Evolutionary conservation across 2,329 filamentous ascomycete species (phyloP).

Genomic region (Botryosphaeria dothidea): DNA sequence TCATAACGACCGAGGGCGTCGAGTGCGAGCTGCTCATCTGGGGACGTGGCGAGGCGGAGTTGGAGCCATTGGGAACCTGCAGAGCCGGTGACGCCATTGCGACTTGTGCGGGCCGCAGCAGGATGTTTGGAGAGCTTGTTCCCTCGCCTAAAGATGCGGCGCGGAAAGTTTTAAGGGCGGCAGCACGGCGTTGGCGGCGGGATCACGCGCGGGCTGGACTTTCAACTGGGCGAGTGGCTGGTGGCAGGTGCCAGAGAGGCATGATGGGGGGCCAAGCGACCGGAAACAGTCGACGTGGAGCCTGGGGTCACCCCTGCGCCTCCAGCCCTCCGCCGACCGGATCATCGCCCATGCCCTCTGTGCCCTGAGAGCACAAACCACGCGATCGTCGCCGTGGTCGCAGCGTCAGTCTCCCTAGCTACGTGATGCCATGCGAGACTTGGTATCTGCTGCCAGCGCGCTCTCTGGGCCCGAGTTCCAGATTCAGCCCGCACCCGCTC

Average conservation of each 20-base stretch:
- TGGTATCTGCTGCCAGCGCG: neutral
- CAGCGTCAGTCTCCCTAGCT: neutral
- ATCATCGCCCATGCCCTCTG: slow-evolving; percentile 2
- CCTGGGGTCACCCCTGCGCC: slow-evolving; percentile 8
- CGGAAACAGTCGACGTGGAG: slow-evolving; percentile 16
- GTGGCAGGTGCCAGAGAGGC: slow-evolving; percentile 7
- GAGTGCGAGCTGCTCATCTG: slow-evolving; percentile 30
- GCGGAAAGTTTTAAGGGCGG: slow-evolving; percentile 1
- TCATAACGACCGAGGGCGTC: slow-evolving; percentile 58
- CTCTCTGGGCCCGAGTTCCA: neutral
- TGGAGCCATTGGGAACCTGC: slow-evolving; percentile 19
- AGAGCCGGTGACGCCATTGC: slow-evolving; percentile 19
- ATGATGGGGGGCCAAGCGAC: slow-evolving; percentile 16
- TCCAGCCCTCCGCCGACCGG: slow-evolving; percentile 5
- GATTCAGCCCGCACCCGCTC: neutral
- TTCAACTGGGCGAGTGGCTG: slow-evolving; percentile 3
- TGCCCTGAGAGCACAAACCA: slow-evolving; percentile 13
- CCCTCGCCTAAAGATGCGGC: slow-evolving; percentile 13
- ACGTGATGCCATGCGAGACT: neutral
- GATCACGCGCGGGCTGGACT: slow-evolving; percentile 17
- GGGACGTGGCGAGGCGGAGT: slow-evolving; percentile 11
- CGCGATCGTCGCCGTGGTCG: slow-evolving; percentile 7
- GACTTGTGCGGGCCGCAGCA: slow-evolving; percentile 3
- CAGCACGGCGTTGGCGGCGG: slow-evolving; percentile 7
- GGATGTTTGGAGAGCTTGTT: neutral